Conservation (phyloP, 2,329 filamentous ascomycete genomes). For the Xylariaceae sp. region DNA sequence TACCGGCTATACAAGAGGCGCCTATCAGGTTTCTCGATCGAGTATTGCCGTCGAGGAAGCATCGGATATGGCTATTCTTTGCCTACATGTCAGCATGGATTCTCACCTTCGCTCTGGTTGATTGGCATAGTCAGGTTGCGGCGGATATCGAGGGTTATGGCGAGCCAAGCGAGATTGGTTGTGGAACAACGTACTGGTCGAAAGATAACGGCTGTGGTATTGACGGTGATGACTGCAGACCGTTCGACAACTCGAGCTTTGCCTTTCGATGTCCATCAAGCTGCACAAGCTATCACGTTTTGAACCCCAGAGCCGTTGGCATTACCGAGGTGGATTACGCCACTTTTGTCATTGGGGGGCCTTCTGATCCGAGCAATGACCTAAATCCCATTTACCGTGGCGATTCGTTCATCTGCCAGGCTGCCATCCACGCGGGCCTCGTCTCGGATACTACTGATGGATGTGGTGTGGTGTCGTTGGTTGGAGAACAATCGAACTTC, state of each 20-base stretch:
- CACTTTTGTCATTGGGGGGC: slow-evolving; percentile 66
- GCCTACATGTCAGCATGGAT: slow-evolving; percentile 65
- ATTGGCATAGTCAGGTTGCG: slow-evolving; percentile 57
- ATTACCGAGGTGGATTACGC: slow-evolving; percentile 62
- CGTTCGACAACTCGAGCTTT: slow-evolving; percentile 66
- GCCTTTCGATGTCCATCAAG: slow-evolving; percentile 72
- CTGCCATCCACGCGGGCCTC: slow-evolving; percentile 80
- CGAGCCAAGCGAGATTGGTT: slow-evolving; percentile 60
- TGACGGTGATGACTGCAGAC: slow-evolving; percentile 70
- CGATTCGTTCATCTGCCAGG: slow-evolving; percentile 82
- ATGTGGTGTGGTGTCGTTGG: slow-evolving; percentile 73
- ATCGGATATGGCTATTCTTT: slow-evolving; percentile 56
- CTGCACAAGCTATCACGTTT: slow-evolving; percentile 60
- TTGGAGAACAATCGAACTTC: slow-evolving; percentile 65
- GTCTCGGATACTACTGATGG: slow-evolving; percentile 69
- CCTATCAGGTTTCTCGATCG: slow-evolving; percentile 62
- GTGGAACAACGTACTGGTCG: slow-evolving; percentile 67
- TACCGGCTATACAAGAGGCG: slow-evolving; percentile 63
- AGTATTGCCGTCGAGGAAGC: slow-evolving; percentile 55
- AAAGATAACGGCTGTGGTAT: slow-evolving; percentile 69
- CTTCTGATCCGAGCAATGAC: slow-evolving; percentile 39
- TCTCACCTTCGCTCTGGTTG: slow-evolving; percentile 63
- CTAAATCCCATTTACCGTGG: slow-evolving; percentile 68
- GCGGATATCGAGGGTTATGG: slow-evolving; percentile 66
- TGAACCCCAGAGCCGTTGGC: slow-evolving; percentile 74